Conservation (phyloP, 2,329 filamentous ascomycete species). For the Fusarium dimerum region DNA sequence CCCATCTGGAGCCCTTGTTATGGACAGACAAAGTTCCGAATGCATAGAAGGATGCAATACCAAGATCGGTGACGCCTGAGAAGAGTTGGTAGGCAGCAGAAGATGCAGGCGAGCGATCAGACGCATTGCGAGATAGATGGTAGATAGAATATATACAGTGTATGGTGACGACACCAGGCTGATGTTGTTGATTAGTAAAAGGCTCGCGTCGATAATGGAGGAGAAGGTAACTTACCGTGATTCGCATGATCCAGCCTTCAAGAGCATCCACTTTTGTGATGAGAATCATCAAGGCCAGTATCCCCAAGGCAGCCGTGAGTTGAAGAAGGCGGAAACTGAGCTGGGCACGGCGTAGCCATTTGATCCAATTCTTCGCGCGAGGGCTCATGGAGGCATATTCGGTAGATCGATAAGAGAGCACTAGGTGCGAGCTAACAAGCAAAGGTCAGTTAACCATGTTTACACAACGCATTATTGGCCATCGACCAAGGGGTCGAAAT, state of each 20-base stretch:
- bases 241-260: slow-evolving; percentile 74
- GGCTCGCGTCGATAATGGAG: not conserved
- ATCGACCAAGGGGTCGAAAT: not conserved
- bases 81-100: slow-evolving; percentile 91
- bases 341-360: slow-evolving; percentile 68
- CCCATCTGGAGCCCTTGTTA: slow-evolving; percentile 57
- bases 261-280: slow-evolving; percentile 66
- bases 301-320: slow-evolving; percentile 67
- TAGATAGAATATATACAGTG: slow-evolving; percentile 78
- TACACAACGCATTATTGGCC: not conserved
- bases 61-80: slow-evolving; percentile 69
- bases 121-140: slow-evolving; percentile 72
- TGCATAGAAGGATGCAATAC: slow-evolving; percentile 55
- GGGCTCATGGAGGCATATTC: slow-evolving; percentile 67
- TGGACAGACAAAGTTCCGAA: slow-evolving; percentile 53
- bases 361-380: slow-evolving; percentile 70
- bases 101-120: slow-evolving; percentile 72
- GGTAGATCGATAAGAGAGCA: slow-evolving; percentile 62
- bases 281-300: slow-evolving; percentile 76
- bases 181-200: slow-evolving; percentile 12
- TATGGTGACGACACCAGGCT: slow-evolving; percentile 76
- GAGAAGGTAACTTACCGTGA: slow-evolving; percentile 60
- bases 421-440: slow-evolving; percentile 55
- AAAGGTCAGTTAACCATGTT: not conserved
- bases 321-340: slow-evolving; percentile 67